Conservation (phyloP, 1,284 basidiomycete species). For the Lentinula novae-zelandiae region DNA sequence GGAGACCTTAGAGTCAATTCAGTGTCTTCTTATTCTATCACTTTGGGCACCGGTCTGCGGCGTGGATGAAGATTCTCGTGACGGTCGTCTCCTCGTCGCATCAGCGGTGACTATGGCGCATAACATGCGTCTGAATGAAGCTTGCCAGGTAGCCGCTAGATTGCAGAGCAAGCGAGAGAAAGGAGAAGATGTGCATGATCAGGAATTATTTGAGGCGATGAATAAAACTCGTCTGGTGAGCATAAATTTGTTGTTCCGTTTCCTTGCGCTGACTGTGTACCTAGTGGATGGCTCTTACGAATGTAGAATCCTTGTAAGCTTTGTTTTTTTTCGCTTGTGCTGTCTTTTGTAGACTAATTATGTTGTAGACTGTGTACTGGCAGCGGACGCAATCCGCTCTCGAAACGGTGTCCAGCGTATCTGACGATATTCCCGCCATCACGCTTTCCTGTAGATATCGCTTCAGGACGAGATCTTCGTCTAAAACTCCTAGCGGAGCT, state of each 20-base stretch:
- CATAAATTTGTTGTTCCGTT: neutral
- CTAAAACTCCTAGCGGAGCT: slow-evolving; percentile 13
- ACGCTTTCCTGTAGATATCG: slow-evolving; percentile 6
- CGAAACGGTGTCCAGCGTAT: slow-evolving; percentile 10
- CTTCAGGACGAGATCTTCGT: slow-evolving; percentile 13
- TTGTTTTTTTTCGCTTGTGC: neutral
- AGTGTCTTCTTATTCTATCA: slow-evolving; percentile 13
- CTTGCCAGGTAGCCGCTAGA: slow-evolving; percentile 3
- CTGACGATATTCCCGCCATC: slow-evolving; percentile 5
- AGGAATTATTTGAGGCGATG: slow-evolving; percentile 4
- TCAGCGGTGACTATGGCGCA: slow-evolving; percentile 17
- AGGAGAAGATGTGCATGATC: slow-evolving; percentile 5
- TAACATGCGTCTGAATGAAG: slow-evolving; percentile 15
- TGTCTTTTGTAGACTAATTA: neutral
- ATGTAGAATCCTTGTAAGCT: slow-evolving; percentile 14
- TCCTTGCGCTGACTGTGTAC: neutral
- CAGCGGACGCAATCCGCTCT: slow-evolving; percentile 14
- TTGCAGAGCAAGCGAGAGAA: neutral
- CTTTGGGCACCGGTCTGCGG: slow-evolving; percentile 12
- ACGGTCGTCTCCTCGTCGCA: slow-evolving; percentile 12
- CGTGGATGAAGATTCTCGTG: slow-evolving; percentile 6
- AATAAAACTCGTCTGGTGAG: slow-evolving; percentile 14
- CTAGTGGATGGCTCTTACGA: slow-evolving; percentile 16
- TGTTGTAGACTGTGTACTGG: slow-evolving; percentile 13
- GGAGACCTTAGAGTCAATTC: slow-evolving; percentile 9